Base-by-base conservation (phyloP, 768 basidiomycete species). In the Leucosporidium yakuticum region DNA sequence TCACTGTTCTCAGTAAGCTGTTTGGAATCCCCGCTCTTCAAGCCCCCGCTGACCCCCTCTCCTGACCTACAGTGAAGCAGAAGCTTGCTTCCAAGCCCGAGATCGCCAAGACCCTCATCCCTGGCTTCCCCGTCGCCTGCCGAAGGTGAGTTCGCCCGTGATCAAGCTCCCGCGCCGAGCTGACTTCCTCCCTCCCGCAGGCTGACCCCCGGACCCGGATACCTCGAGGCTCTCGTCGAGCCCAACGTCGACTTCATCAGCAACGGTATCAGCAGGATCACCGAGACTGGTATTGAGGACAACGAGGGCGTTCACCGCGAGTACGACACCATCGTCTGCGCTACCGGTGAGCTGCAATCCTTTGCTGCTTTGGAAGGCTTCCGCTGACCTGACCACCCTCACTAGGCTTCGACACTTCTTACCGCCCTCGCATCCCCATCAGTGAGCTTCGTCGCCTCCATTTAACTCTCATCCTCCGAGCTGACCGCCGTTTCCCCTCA, bases 121-220 rank as follows among this genome's bases (percentile, higher is more conserved):
- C 19, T 79, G 83, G 20, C 56, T 87, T 86, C 70, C 79, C 82
- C 8, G 82, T 86, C 21, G 81, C 79, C 7, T 88, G 86, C 77
- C 81, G 86, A 32, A 81, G 87, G 61, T 67, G 5, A 12, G 56
- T 59, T 27, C 23, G n/a, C 39, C 17, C 39, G 39, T 44, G 39
- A 3, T 15, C 39, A 3, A 8, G 14, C 39, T 15, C 31, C 19
- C 29, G 44, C 25, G 14, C 49, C 47, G 60, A 27, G 49, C 49
- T 62, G 31, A 62, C 31, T 15, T 29, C 29, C 9, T 57, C 29
- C 55, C 39, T 12, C 57, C 27, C 51, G 14, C 36, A 60, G 67
- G n/a, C 77, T 87, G 58, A 88, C 87, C 0, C 85, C 86, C 2
- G 87, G 86, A 0, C 85, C 85, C 15, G 86, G 87, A 9, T 88